These are phyloP conservation scores for Colletotrichum spinosum DNA, from an alignment of 2,329 filamentous ascomycete species.

Conservation along the genomic window DNA sequence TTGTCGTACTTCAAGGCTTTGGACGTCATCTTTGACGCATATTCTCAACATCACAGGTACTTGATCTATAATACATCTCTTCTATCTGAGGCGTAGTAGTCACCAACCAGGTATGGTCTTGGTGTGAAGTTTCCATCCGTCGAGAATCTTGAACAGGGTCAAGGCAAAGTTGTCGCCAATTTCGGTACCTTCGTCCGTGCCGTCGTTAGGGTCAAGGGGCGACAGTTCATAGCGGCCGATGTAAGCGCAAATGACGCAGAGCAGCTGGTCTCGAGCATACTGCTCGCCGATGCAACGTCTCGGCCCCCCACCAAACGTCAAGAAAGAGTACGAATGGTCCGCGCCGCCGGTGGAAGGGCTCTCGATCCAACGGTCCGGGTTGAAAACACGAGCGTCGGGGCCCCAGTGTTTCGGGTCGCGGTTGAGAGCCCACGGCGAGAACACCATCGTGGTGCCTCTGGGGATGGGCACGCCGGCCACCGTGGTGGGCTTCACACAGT, in stretches of 20 bases:
- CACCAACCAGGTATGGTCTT: background rate
- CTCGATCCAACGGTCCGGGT: slow-evolving; percentile 53
- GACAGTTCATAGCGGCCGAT: background rate
- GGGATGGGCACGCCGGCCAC: slow-evolving; percentile 54
- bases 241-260: slow-evolving; percentile 4
- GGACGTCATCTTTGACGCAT: too few species aligned
- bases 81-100: background rate
- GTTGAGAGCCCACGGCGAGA: slow-evolving; percentile 54
- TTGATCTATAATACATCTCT: background rate
- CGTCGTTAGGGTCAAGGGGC: background rate
- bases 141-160: background rate
- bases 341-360: slow-evolving; percentile 47
- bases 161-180: slow-evolving; percentile 4
- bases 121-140: background rate
- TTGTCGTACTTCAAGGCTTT: too few species aligned
- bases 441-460: slow-evolving; percentile 52
- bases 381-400: slow-evolving; percentile 51
- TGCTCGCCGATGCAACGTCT: slow-evolving; percentile 45
- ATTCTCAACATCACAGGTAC: too few species aligned
- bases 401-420: slow-evolving; percentile 54
- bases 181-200: background rate
- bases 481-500: slow-evolving; percentile 40
- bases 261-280: slow-evolving; percentile 46
- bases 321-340: slow-evolving; percentile 49
- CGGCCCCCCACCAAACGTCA: slow-evolving; percentile 47